Evolutionary conservation across 148 eudicot genomes (phyloP), one percentile per base, ranked within the genome.

Genomic region (Vaccinium vitisidaea): DNA sequence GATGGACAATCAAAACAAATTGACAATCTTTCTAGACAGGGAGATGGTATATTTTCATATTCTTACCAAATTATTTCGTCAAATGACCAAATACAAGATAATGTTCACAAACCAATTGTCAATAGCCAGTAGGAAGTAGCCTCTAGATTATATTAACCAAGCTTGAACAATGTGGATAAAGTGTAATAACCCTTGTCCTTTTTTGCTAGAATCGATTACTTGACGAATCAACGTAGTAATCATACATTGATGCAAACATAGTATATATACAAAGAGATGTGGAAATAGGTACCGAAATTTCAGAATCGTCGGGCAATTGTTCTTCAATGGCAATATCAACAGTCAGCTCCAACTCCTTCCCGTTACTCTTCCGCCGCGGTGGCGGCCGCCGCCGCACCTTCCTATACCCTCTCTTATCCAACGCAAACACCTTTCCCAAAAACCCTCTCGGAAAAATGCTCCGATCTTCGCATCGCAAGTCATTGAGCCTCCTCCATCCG

Each of bases 231-330:
- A 39, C 49, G 15, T 27, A 25, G 59, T 12, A n/a, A 43, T 50
- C 61, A 30, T 23, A 1, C 39, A 1, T 2, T 6, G 53, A 53
- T 58, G 30, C 8, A 54, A 6, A 15, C 2, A 54, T 18, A 49
- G 15, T 27, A 54, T 18, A n/a, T 27, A 54, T 9, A n/a, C 11
- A 65, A 11, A 75, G 11, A 30, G 53, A 74, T 1, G 3, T 46
- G 13, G 25, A 5, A 53, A n/a, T 15, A 73, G 8, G 18, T 88
- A 96, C 99, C 95, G 90, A 71, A 86, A 93, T 86, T 84, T 96
- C 97, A 86, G 94, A 88, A 85, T 96, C 98, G 86, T 93, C 89
- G 49, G 98, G 99, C 89, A 94, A 92, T 53, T 92, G 94, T 76
- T 96, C 93, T 82, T 96, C 99, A 71, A 96, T 89, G 69, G 94